A percentile compares a stretch with the other conserved stretches of the same genome.
These are phyloP conservation scores for Hysterium pulicare DNA, from an alignment of 2,329 filamentous ascomycete genomes.

Conservation along the genomic window DNA sequence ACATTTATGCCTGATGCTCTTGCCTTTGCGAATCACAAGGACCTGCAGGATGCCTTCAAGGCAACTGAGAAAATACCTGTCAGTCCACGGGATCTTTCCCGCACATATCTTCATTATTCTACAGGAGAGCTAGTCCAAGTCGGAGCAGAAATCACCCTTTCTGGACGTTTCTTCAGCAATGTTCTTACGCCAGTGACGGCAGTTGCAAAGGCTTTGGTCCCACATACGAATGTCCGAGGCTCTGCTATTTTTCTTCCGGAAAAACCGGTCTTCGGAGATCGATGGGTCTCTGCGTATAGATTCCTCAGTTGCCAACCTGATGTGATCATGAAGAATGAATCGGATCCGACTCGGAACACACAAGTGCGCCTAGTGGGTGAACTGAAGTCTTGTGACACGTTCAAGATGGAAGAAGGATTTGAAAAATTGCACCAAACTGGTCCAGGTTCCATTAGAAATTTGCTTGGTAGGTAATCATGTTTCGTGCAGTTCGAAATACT, in stretches of 20 bases:
- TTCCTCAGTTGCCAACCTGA: not conserved
- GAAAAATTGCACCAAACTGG: not conserved
- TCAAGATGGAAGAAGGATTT: not conserved
- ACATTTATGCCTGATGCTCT: not conserved
- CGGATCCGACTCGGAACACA: not conserved
- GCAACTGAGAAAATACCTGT: not conserved
- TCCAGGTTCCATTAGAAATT: not conserved
- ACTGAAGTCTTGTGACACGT: not conserved
- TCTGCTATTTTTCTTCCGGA: not conserved
- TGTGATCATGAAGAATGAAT: not conserved
- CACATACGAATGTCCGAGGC: not conserved
- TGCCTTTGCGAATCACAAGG: not conserved
- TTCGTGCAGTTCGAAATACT: not conserved
- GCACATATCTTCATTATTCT: not conserved
- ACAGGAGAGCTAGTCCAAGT: not conserved
- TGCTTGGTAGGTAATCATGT: not conserved
- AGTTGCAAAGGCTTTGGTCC: not conserved
- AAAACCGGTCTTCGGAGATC: not conserved
- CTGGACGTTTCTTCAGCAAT: not conserved
- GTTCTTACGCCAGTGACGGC: not conserved
- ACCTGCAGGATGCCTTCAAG: not conserved
- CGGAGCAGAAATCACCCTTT: not conserved
- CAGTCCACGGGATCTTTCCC: not conserved
- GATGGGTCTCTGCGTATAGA: not conserved
- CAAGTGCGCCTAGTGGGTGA: not conserved